phyloP scores from a whole-genome alignment of 305 asterid species.

The Plantago coronopus region DNA sequence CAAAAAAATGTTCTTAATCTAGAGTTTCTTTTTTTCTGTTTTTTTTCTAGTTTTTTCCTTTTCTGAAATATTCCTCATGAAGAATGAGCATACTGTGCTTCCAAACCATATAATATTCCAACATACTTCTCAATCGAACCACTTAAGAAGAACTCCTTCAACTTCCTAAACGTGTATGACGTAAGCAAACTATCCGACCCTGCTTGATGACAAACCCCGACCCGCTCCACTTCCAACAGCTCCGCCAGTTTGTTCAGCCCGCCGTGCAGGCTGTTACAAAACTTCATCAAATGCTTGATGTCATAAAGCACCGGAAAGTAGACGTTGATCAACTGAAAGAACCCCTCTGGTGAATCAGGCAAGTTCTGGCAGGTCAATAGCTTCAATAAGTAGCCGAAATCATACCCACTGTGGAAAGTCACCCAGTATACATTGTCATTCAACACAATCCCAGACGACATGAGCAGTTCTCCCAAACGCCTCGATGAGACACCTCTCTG shows the following conservation, averaged over 20 bases:
- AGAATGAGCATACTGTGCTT: slow-evolving; percentile 44
- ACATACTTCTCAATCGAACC: slow-evolving; percentile 70
- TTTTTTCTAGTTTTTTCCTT: slow-evolving; percentile 8
- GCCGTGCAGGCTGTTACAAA: slow-evolving; percentile 71
- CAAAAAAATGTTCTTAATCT: neutral
- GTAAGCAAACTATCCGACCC: slow-evolving; percentile 92
- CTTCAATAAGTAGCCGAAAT: slow-evolving; percentile 78
- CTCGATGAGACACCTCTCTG: slow-evolving; percentile 59
- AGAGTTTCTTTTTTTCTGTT: neutral
- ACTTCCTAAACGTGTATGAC: slow-evolving; percentile 62
- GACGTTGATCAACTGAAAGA: slow-evolving; percentile 49
- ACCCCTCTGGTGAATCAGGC: slow-evolving; percentile 58
- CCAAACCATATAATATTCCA: slow-evolving; percentile 83
- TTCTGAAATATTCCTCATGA: slow-evolving; percentile 17
- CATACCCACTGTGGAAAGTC: slow-evolving; percentile 80
- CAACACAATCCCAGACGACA: slow-evolving; percentile 81
- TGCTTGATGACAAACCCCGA: slow-evolving; percentile 85
- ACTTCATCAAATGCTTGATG: slow-evolving; percentile 83
- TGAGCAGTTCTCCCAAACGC: slow-evolving; percentile 71
- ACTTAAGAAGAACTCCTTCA: slow-evolving; percentile 62
- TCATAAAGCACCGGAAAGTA: slow-evolving; percentile 73
- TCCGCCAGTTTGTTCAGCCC: slow-evolving; percentile 79
- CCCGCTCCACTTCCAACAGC: slow-evolving; percentile 76
- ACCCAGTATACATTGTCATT: slow-evolving; percentile 73
- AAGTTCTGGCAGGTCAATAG: slow-evolving; percentile 63